Conservation (phyloP, 208 protist genomes). For the Acanthamoeba triangularis region DNA sequence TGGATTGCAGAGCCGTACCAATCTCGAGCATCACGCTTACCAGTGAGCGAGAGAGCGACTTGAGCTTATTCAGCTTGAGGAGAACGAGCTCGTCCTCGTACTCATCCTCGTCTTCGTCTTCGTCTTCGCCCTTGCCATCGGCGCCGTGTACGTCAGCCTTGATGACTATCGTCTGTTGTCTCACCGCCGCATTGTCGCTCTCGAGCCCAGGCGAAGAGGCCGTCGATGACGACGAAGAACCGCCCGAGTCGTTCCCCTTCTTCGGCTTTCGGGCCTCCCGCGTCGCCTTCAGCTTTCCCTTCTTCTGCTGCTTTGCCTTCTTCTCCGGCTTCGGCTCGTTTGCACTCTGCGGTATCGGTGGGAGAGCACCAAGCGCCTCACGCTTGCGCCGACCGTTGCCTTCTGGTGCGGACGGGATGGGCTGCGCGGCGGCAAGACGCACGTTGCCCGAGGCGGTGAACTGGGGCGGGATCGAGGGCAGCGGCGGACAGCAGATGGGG, state of each 20-base stretch:
- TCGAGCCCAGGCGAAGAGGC: background rate
- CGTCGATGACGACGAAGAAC: background rate
- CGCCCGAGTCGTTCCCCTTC: background rate
- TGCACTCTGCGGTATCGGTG: background rate
- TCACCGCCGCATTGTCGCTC: background rate
- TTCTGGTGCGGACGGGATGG: background rate
- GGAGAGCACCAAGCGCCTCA: background rate
- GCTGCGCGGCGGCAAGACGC: too few relatives aligned
- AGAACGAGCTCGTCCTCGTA: background rate
- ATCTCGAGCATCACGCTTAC: background rate
- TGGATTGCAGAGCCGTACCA: background rate
- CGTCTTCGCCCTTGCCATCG: background rate
- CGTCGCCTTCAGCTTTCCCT: background rate
- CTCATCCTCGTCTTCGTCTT: background rate
- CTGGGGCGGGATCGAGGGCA: background rate
- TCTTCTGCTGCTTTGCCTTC: background rate
- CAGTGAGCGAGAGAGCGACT: background rate
- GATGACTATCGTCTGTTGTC: background rate
- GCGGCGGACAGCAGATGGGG: background rate
- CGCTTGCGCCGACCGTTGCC: background rate
- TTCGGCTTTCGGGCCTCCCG: background rate
- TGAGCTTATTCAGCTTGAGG: conserved; percentile 11
- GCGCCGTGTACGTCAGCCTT: background rate
- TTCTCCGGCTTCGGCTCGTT: background rate
- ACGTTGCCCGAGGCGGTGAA: background rate